Evolutionary conservation across 495 filamentous ascomycete species (phyloP), one percentile per base, ranked within the genome.

Genomic region (Choiromyces venosus): DNA sequence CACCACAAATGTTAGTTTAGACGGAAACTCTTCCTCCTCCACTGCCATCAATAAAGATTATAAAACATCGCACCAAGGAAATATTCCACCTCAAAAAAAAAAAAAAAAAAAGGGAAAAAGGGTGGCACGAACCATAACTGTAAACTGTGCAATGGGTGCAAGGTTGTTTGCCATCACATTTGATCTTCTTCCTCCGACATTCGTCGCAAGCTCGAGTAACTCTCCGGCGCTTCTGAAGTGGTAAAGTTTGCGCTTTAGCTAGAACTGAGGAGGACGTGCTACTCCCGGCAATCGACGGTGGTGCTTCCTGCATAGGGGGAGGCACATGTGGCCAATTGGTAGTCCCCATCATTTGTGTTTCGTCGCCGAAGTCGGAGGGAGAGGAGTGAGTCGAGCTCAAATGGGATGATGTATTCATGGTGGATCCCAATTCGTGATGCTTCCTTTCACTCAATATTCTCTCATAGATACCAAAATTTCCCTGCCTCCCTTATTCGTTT

Each of bases 61-160:
- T 46, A 61, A 64, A 46, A 42, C 56, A 68, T 25, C 16, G n/a
- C n/a, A 42, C 46, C 9, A 14, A 33, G 21, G 25, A 39, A 33
- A 35, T 33, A 37, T 40, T 66, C 39, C 66, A 4, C 52, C 33
- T 44, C 18, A 36, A 38, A 67, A 69, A 35, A 19, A 19, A 19
- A 16, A 66, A n/a, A 42, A 66, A 46, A 35, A 29, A 71, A 46
- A 68, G 25, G 67, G 66, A 75, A 73, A 73, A 71, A 77, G 75
- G 46, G 21, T 29, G 12, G 16, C 64, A 82, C 88, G 83, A 87
- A 99, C 95, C 95, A 85, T 98, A 99, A 83, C 92, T 96, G 83
- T 99, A 98, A 46, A 97, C 93, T 9, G 93, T 96, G 83, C 95
- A 99, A 82, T 97, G 95, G 2, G 95, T 97, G 83, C 95, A 99